A percentile compares a stretch with the other conserved stretches of the same genome.
Conservation (phyloP, 345 rosid genomes). For the Syzygium grande region DNA sequence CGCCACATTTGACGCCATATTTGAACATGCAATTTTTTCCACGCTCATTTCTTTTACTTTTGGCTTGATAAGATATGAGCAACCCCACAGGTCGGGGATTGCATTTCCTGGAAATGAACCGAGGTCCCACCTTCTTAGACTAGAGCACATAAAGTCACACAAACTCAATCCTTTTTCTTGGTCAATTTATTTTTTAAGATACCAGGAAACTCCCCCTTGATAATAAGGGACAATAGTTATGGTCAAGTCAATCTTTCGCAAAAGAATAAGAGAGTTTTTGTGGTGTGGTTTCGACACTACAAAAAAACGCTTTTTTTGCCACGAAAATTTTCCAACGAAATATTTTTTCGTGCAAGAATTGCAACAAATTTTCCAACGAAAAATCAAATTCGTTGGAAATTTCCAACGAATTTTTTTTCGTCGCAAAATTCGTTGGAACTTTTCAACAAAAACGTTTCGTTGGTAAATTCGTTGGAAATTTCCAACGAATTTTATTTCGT, state of each 20-base stretch:
- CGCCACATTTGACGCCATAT: not conserved
- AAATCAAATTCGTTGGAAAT: no score
- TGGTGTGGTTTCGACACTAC: no score
- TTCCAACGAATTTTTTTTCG: no score
- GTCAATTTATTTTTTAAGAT: not conserved
- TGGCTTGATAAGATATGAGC: not conserved
- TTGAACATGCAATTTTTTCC: not conserved
- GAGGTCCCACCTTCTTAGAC: not conserved
- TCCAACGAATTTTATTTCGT: no score
- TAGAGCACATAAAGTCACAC: not conserved
- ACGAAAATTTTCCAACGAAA: no score
- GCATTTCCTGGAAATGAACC: not conserved
- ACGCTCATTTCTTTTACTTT: not conserved
- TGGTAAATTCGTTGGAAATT: no score
- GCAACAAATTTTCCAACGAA: no score
- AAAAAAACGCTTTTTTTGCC: no score
- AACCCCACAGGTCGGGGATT: not conserved
- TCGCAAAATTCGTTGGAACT: no score
- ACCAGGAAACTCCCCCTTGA: not conserved
- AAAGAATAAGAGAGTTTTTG: no score
- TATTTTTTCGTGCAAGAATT: no score
- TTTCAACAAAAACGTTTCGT: no score
- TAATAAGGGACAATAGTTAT: not conserved
- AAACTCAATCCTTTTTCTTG: not conserved
- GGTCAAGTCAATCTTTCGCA: not conserved